Percentiles rank a stretch among this genome's conserved stretches.
These are phyloP conservation scores for Paecilomyces sp. DNA, from an alignment of 2,329 filamentous ascomycete genomes.

Conservation along the genomic window DNA sequence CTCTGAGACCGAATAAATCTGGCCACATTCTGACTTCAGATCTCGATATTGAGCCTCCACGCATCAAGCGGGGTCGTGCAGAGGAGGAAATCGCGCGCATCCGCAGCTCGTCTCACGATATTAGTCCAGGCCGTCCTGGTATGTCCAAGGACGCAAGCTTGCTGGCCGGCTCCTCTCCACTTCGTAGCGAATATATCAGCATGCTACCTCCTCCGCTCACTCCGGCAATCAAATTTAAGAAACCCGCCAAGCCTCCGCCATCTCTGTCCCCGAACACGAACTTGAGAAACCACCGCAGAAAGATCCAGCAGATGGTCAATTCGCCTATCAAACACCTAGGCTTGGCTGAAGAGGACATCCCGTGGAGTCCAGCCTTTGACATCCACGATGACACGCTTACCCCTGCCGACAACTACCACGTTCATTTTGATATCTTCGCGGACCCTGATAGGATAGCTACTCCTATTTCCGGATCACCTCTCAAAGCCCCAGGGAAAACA, in stretches of 20 bases:
- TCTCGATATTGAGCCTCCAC: slow-evolving; percentile 62
- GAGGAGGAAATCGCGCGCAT: slow-evolving; percentile 94
- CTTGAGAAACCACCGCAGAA: slow-evolving; percentile 77
- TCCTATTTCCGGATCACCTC: slow-evolving; percentile 44
- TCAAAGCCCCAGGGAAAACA: slow-evolving; percentile 48
- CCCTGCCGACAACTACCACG: slow-evolving; percentile 35
- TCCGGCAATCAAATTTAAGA: slow-evolving; percentile 74
- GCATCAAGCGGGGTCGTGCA: slow-evolving; percentile 79
- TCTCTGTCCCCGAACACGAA: slow-evolving; percentile 93
- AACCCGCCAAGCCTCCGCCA: slow-evolving; percentile 55
- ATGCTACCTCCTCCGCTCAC: slow-evolving; percentile 72
- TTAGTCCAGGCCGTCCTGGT: slow-evolving; percentile 61
- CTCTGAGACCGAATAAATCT: slow-evolving; percentile 61
- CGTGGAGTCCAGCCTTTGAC: slow-evolving; percentile 46
- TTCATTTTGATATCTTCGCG: slow-evolving; percentile 51
- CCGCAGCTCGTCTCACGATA: slow-evolving; percentile 81
- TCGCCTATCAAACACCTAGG: slow-evolving; percentile 56
- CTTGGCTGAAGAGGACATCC: slow-evolving; percentile 32
- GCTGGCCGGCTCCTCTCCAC: slow-evolving; percentile 58
- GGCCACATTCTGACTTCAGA: slow-evolving; percentile 67
- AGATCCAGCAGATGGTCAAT: slow-evolving; percentile 72
- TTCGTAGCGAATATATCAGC: slow-evolving; percentile 50
- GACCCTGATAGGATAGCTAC: slow-evolving; percentile 35
- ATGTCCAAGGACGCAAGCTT: slow-evolving; percentile 24
- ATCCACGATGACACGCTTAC: slow-evolving; percentile 39